Evolutionary conservation across 2,329 filamentous ascomycete genomes (phyloP).

Genomic region (Penicillium sp.): DNA sequence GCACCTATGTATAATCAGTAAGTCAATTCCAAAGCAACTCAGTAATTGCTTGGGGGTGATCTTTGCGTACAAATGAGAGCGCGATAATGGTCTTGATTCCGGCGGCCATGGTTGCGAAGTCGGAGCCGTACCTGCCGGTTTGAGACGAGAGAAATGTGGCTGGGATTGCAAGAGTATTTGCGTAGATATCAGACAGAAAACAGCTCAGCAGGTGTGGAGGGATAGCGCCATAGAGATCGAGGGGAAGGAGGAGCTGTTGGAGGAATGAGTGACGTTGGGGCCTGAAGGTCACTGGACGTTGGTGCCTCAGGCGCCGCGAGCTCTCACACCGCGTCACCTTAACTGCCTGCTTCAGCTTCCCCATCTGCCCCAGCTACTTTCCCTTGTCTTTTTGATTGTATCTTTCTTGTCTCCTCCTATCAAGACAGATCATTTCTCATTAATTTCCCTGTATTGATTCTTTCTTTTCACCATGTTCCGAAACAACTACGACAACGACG

Average conservation of each 20-base stretch:
- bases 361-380: constrained; percentile 19
- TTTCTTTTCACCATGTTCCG: constrained; percentile 75
- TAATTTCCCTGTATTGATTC: constrained; percentile 8
- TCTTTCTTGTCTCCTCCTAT: constrained; percentile 7
- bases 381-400: constrained; percentile 13
- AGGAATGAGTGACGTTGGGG: constrained; percentile 33
- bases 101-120: constrained; percentile 60
- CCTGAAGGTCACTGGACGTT: constrained; percentile 28
- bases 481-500: constrained; percentile 99
- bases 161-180: constrained; percentile 1
- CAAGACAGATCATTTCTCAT: constrained; percentile 3
- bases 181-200: not conserved
- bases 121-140: constrained; percentile 22
- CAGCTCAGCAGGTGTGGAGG: constrained; percentile 2
- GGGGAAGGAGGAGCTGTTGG: constrained; percentile 12
- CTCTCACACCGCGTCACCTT: constrained; percentile 37
- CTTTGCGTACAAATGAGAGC: constrained; percentile 78
- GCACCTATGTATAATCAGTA: constrained; percentile 57
- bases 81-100: constrained; percentile 99
- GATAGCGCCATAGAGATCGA: constrained; percentile 19
- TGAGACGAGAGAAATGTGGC: constrained; percentile 6
- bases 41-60: not conserved
- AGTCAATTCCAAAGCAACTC: not conserved
- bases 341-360: constrained; percentile 32
- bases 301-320: constrained; percentile 26